A percentile compares a stretch with the other conserved stretches of the same genome.
These are phyloP conservation scores for Artomyces pyxidatus DNA, from an alignment of 768 basidiomycete genomes.

Conservation along the genomic window DNA sequence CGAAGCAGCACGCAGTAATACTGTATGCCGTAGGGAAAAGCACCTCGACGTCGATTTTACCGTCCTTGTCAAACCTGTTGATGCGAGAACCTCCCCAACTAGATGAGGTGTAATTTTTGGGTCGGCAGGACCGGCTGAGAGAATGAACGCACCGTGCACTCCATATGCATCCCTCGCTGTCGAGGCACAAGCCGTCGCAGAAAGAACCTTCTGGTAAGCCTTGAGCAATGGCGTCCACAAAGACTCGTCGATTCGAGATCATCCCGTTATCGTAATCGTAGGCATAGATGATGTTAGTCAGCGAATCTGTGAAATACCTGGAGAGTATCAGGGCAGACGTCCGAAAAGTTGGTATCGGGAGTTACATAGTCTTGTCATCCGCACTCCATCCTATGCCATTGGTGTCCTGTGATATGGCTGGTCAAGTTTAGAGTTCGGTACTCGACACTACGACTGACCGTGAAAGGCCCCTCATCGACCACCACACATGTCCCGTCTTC, in stretches of 20 bases:
- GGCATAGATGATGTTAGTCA: conserved; percentile 56
- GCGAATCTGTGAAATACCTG: conserved; percentile 67
- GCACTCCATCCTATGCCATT: conserved; percentile 62
- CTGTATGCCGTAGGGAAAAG: conserved; percentile 54
- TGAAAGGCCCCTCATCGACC: conserved; percentile 59
- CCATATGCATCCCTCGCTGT: conserved; percentile 57
- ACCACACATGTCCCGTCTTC: conserved; percentile 35
- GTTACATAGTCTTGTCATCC: conserved; percentile 51
- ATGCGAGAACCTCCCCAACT: conserved; percentile 63
- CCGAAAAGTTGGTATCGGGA: not conserved
- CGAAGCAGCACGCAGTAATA: conserved; percentile 64
- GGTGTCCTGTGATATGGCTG: conserved; percentile 34
- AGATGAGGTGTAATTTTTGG: not conserved
- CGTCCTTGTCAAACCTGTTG: conserved; percentile 46
- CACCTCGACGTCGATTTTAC: conserved; percentile 47
- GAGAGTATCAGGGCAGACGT: conserved; percentile 1
- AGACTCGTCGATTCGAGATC: conserved; percentile 46
- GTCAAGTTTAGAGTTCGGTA: conserved; percentile 6
- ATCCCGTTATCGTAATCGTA: conserved; percentile 56
- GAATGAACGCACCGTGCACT: conserved; percentile 41
- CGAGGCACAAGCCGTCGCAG: conserved; percentile 62
- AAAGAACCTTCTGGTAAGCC: conserved; percentile 43
- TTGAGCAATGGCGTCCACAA: conserved; percentile 47
- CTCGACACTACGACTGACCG: conserved; percentile 35
- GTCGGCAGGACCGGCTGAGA: not conserved